Percentiles rank a stretch among this genome's conserved stretches.
phyloP scores from a whole-genome alignment of 352 stramenopile genomes.

The Globisporangium mamillatum region DNA sequence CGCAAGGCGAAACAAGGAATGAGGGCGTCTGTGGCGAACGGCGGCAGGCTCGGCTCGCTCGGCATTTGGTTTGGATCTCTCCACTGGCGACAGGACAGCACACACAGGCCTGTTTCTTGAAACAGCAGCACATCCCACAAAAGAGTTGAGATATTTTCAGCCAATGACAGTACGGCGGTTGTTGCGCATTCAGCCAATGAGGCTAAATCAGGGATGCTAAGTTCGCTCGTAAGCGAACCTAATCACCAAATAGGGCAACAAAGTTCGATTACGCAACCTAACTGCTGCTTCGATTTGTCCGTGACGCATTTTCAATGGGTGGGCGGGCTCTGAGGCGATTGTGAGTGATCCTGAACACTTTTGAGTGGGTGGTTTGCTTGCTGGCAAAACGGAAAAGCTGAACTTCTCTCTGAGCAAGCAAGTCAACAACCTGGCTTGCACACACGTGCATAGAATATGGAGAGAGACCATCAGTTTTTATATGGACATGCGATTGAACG shows the following conservation, averaged over 20 bases:
- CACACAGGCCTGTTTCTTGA: neutral
- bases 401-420: neutral
- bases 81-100: neutral
- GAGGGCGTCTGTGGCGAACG: constrained; percentile 8
- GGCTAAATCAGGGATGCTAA: neutral
- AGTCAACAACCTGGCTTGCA: neutral
- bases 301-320: neutral
- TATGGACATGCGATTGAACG: neutral
- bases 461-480: neutral
- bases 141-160: constrained; percentile 1
- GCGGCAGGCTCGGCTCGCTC: neutral
- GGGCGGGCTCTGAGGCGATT: neutral
- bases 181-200: constrained; percentile 12
- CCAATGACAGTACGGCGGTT: neutral
- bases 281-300: constrained; percentile 8
- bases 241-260: neutral
- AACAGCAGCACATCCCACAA: neutral
- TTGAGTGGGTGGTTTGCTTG: neutral
- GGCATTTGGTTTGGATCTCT: constrained; percentile 4
- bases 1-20: constrained; percentile 43
- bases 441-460: neutral
- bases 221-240: neutral
- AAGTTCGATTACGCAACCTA: constrained; percentile 1
- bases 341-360: neutral
- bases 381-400: neutral